Evolutionary conservation across 2,329 filamentous ascomycete species (phyloP), one percentile per base, ranked within the genome.

Genomic region (Aspergillus sp.): DNA sequence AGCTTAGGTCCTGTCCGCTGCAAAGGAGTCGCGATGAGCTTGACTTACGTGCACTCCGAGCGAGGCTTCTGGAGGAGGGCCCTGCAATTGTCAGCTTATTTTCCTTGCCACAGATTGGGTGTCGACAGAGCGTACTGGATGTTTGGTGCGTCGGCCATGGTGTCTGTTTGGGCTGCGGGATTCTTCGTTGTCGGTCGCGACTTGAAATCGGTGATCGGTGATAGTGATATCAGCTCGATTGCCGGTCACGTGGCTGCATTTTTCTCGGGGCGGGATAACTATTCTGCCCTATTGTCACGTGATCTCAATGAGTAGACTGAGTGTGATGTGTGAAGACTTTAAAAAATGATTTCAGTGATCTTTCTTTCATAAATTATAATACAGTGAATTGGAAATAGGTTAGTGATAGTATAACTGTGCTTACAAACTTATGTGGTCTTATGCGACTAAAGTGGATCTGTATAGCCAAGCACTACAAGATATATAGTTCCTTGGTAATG

Each of bases 141-240:
- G 46, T 58, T 58, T 47, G 45, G 27, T 11, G 54, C 51, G 56
- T 58, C 56, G 12, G 56, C 56, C 56, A 58, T 58, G 46, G 51
- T 58, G 56, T 50, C 4, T 19, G 49, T 24, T 33, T 54, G 39
- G 30, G 40, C 41, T 51, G 46, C 20, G 15, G 34, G 40, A 47
- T 20, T 19, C n/a, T 40, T 17, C n/a, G 27, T 24, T 44, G 56
- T 57, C 33, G 45, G 56, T 53, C 56, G 56, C 56, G 51, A 49
- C 51, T 33, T 54, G 51, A 54, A 53, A 53, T 30, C 27, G 27
- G 27, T 53, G 48, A 46, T 45, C 33, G 33, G 30, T 53, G 41
- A 57, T 51, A 41, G 52, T 58, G 51, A 54, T 58, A 58, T 58
- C 56, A 54, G 56, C 56, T 58, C 56, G 56, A 58, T 54, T 54